A percentile compares a stretch with the other conserved stretches of the same genome.
phyloP scores from a whole-genome alignment of 352 stramenopile genomes.

The Phytopythium litorale region DNA sequence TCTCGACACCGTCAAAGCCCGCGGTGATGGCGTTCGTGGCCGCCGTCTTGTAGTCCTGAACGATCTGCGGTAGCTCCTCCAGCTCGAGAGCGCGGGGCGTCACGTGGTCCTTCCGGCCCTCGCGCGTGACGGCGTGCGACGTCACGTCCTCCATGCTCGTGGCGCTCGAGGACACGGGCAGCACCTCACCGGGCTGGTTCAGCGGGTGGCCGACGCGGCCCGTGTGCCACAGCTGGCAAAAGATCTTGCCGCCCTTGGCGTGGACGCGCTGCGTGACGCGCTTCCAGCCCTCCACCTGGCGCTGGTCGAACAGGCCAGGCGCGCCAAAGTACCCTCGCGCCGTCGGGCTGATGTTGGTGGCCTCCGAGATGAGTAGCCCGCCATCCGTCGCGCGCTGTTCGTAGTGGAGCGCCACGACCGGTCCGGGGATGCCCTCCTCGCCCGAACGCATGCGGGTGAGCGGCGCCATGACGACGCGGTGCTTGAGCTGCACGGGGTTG shows the following conservation, averaged over 20 bases:
- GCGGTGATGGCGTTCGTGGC: conserved; percentile 13
- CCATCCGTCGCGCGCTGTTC: conserved; percentile 51
- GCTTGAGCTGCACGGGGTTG: conserved; percentile 30
- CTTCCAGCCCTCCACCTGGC: conserved; percentile 59
- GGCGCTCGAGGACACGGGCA: conserved; percentile 42
- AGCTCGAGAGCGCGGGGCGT: conserved; percentile 58
- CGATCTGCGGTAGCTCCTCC: conserved; percentile 56
- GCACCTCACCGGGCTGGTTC: conserved; percentile 40
- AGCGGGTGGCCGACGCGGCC: conserved; percentile 55
- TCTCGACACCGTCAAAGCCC: conserved; percentile 89
- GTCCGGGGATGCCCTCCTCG: conserved; percentile 28
- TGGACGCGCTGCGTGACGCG: conserved; percentile 69
- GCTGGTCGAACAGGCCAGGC: conserved; percentile 46
- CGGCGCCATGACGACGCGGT: conserved; percentile 70
- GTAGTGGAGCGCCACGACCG: conserved; percentile 51
- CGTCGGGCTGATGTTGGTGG: conserved; percentile 42
- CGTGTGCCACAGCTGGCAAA: conserved; percentile 84
- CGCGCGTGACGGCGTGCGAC: conserved; percentile 21
- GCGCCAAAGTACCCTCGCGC: conserved; percentile 39
- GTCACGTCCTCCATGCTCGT: conserved; percentile 26
- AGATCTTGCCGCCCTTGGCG: conserved; percentile 70
- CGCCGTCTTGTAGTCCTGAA: conserved; percentile 23
- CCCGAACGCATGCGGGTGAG: conserved; percentile 42
- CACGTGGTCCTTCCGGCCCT: conserved; percentile 32
- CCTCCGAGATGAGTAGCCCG: conserved; percentile 57